These are phyloP conservation scores for Boletus huronensis DNA, from an alignment of 768 basidiomycete genomes.

Conservation along the genomic window DNA sequence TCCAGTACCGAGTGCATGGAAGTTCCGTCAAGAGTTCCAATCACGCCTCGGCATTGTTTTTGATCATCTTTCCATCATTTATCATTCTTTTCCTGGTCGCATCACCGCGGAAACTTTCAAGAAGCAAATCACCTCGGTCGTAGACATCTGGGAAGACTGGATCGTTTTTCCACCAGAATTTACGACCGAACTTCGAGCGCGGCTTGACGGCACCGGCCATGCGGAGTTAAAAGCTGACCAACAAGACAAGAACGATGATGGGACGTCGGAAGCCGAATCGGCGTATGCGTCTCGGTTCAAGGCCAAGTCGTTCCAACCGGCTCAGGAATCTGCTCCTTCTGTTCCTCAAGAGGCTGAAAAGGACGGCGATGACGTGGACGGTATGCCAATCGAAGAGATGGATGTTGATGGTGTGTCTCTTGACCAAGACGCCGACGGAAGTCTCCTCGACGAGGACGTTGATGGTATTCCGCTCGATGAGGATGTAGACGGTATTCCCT, in stretches of 20 bases:
- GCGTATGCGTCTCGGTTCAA: conserved; percentile 65
- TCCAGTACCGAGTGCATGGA: conserved; percentile 94
- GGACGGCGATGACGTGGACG: conserved; percentile 50
- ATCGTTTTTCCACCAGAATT: conserved; percentile 92
- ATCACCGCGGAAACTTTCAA: conserved; percentile 97
- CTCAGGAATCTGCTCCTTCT: conserved; percentile 39
- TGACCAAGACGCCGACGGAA: conserved; percentile 39
- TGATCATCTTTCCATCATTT: conserved; percentile 91
- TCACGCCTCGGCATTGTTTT: conserved; percentile 88
- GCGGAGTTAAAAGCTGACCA: conserved; percentile 29
- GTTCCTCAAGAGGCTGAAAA: conserved; percentile 31
- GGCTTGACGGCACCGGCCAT: conserved; percentile 62
- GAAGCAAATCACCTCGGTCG: conserved; percentile 81
- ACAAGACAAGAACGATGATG: conserved; percentile 20
- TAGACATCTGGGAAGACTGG: conserved; percentile 99
- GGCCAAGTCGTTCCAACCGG: conserved; percentile 72
- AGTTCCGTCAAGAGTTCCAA: conserved; percentile 94
- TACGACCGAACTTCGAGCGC: conserved; percentile 63
- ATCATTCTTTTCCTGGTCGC: conserved; percentile 92
- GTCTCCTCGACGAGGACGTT: conserved; percentile 29
- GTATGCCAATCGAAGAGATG: conserved; percentile 47
- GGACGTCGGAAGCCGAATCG: conserved; percentile 26
- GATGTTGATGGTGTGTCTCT: conserved; percentile 50
- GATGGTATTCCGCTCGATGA: conserved; percentile 30
- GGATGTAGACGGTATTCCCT: conserved; percentile 40